Evolutionary conservation across 2,329 filamentous ascomycete species (phyloP), one percentile per base, ranked within the genome.

Genomic region (Neonectria hederae): DNA sequence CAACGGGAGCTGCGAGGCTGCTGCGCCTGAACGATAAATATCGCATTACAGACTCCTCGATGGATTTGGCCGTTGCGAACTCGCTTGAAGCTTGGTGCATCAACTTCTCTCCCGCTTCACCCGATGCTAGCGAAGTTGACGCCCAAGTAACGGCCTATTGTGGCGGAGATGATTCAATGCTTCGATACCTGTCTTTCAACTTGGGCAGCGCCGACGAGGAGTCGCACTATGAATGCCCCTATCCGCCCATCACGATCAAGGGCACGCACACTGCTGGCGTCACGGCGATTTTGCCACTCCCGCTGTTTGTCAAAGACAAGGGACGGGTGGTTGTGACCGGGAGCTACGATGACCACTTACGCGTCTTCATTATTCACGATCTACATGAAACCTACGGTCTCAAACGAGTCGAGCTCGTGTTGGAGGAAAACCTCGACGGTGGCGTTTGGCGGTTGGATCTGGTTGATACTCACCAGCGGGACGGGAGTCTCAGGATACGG

Each of bases 401-500:
- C 56, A 78, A 79, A 54, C 81, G 79, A 49, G 77, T 81, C 1
- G 82, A 82, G 32, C 79, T 90, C 3, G 83, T 94, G 5, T 84
- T 87, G 0, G 89, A 93, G 64, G 71, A 84, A 55, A 84, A 91
- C 55, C 84, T 98, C 0, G 94, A 92, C 24, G 87, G 87, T 10
- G 94, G 94, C 1, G 95, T 98, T 2, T 99, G 96, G 94, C 85
- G 95, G 61, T 76, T 98, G 59, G 92, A 92, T 74, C 71, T 91
- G 42, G 79, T 93, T 10, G 74, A 77, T 2, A 56, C 76, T 19
- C 71, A 67, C 19, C 64, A 65, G 19, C 69, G 56, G n/a, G 65
- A 51, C 5, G 78, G 75, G 59, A 63, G 48, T 10, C 76, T 74
- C 66, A 75, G 76, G 52, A 63, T 80, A 28, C 76, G 84, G 48